A percentile compares a stretch with the other conserved stretches of the same genome.
Evolutionary conservation across 2,329 filamentous ascomycete species (phyloP).

Genomic region (Corniculantispora saksenae): DNA sequence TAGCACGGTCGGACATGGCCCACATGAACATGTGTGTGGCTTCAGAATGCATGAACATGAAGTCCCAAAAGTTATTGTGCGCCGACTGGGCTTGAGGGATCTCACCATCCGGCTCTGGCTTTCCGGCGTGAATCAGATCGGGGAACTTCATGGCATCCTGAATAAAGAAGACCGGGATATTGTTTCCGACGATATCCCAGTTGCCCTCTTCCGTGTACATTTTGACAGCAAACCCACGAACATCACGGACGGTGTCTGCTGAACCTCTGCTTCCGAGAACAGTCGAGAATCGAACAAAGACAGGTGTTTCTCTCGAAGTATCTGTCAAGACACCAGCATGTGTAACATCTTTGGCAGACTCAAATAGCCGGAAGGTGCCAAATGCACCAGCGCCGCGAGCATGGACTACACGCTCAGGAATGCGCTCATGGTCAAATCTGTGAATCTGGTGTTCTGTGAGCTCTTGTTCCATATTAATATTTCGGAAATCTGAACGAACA

Average conservation of each 20-base stretch:
- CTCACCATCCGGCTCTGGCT: slow-evolving; percentile 71
- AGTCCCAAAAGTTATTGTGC: slow-evolving; percentile 80
- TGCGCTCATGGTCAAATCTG: slow-evolving; percentile 67
- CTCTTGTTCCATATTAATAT: not conserved
- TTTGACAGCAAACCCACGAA: slow-evolving; percentile 71
- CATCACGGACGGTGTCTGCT: slow-evolving; percentile 81
- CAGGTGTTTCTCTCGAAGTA: slow-evolving; percentile 61
- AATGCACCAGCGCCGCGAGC: slow-evolving; percentile 70
- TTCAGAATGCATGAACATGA: slow-evolving; percentile 66
- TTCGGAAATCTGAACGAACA: slow-evolving; percentile 10
- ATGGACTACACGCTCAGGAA: slow-evolving; percentile 68
- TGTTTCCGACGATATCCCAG: slow-evolving; percentile 74
- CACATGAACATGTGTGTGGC: slow-evolving; percentile 80
- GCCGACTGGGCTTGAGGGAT: slow-evolving; percentile 70
- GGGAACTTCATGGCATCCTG: slow-evolving; percentile 76
- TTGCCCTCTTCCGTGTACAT: slow-evolving; percentile 75
- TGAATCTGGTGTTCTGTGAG: slow-evolving; percentile 53
- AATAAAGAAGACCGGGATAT: slow-evolving; percentile 76
- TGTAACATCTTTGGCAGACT: slow-evolving; percentile 66
- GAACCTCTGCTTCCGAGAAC: slow-evolving; percentile 74
- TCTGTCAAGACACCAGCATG: slow-evolving; percentile 61
- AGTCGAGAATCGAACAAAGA: slow-evolving; percentile 77
- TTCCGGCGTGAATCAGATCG: slow-evolving; percentile 62
- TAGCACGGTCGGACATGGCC: slow-evolving; percentile 73
- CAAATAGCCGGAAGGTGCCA: slow-evolving; percentile 68